A percentile compares a stretch with the other conserved stretches of the same genome.
phyloP scores from a whole-genome alignment of 2,329 filamentous ascomycete genomes.

The Botryotinia calthae region DNA sequence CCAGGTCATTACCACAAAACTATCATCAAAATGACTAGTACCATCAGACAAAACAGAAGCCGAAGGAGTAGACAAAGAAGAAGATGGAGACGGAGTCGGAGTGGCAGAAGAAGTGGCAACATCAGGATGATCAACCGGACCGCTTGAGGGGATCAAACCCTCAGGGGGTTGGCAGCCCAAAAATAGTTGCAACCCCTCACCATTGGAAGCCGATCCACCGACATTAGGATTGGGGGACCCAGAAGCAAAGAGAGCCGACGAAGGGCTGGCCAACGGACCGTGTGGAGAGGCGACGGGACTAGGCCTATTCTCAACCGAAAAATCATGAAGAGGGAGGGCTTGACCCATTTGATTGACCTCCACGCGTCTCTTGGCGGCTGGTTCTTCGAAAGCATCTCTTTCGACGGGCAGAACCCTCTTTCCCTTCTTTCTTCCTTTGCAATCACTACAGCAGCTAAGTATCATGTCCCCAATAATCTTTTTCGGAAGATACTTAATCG shows the following conservation, averaged over 20 bases:
- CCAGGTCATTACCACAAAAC: too few species aligned
- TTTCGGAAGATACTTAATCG: neutral
- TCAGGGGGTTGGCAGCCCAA: too few species aligned
- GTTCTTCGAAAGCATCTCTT: neutral
- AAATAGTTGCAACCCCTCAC: too few species aligned
- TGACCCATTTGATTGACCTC: neutral
- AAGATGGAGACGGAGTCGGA: too few species aligned
- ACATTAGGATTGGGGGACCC: neutral
- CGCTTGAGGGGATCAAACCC: too few species aligned
- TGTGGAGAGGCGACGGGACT: neutral
- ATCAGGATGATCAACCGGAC: neutral
- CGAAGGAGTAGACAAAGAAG: neutral
- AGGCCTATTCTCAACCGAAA: neutral
- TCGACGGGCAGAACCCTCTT: neutral
- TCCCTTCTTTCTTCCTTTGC: neutral
- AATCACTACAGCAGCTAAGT: neutral
- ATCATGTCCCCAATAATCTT: neutral
- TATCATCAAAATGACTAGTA: neutral
- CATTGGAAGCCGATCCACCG: neutral
- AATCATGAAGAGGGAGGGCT: neutral
- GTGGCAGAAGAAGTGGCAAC: neutral
- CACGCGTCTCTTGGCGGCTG: neutral
- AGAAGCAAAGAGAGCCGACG: neutral
- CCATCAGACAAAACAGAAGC: neutral
- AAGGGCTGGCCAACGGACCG: neutral